A percentile compares a stretch with the other conserved stretches of the same genome.
Evolutionary conservation across 495 filamentous ascomycete genomes (phyloP).

Genomic region (Penicillium egyptiacum): DNA sequence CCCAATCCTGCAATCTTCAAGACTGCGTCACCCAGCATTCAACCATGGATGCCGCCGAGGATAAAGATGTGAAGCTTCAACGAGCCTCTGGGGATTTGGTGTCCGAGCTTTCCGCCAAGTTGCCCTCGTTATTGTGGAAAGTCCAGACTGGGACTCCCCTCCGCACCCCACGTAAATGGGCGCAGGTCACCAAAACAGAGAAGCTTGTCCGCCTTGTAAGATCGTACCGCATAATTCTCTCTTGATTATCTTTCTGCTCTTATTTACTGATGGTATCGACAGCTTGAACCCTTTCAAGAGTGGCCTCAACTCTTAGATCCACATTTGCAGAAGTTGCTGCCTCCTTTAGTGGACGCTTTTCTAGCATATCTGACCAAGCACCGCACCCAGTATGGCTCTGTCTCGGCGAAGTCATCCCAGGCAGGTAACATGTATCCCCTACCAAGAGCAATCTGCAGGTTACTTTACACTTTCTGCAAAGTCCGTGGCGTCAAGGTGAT

Average conservation of each 20-base stretch:
- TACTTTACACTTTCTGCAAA: slow-evolving; percentile 93
- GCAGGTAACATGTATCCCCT: slow-evolving; percentile 51
- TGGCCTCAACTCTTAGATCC: slow-evolving; percentile 95
- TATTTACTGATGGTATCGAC: slow-evolving; percentile 18
- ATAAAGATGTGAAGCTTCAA: slow-evolving; percentile 72
- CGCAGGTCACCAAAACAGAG: slow-evolving; percentile 39
- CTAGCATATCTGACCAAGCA: slow-evolving; percentile 60
- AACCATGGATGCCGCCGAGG: slow-evolving; percentile 54
- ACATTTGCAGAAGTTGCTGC: slow-evolving; percentile 70
- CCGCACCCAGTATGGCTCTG: slow-evolving; percentile 38
- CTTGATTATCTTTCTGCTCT: too few species aligned
- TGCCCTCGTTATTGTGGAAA: slow-evolving; percentile 53
- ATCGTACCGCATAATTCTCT: neutral
- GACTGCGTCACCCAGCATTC: slow-evolving; percentile 6
- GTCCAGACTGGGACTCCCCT: slow-evolving; percentile 25
- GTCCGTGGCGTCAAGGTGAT: slow-evolving; percentile 91
- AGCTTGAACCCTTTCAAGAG: slow-evolving; percentile 94
- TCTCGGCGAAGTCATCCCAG: slow-evolving; percentile 30
- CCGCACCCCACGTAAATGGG: slow-evolving; percentile 45
- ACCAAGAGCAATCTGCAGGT: slow-evolving; percentile 67
- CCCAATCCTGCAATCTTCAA: slow-evolving; percentile 15
- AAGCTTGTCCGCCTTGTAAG: slow-evolving; percentile 47
- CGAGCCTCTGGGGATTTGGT: slow-evolving; percentile 68
- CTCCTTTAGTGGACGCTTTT: slow-evolving; percentile 70
- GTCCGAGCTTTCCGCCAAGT: slow-evolving; percentile 56